Percentiles rank a stretch among this genome's conserved stretches.
These are phyloP conservation scores for Exophiala oligosperma DNA, from an alignment of 2,329 filamentous ascomycete genomes.

Conservation along the genomic window DNA sequence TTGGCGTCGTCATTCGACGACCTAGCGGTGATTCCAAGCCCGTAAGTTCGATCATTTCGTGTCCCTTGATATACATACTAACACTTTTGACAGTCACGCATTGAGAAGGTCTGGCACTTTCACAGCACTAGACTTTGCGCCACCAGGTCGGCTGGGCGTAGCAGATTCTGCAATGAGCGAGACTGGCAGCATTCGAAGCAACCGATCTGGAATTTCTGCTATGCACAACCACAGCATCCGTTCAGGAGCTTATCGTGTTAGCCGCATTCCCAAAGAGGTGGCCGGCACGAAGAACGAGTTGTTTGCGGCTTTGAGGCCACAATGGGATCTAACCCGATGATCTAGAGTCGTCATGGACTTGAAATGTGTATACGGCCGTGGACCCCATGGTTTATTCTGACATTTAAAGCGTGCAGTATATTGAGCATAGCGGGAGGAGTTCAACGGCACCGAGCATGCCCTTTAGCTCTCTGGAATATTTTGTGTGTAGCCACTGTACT, in stretches of 20 bases:
- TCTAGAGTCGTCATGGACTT: background rate
- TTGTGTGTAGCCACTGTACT: background rate
- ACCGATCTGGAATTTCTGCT: conserved; percentile 74
- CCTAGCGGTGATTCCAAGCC: conserved; percentile 79
- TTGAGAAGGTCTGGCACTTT: conserved; percentile 51
- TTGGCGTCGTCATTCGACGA: conserved; percentile 85
- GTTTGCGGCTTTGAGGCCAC: conserved; percentile 56
- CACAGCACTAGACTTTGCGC: conserved; percentile 51
- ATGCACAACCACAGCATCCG: conserved; percentile 71
- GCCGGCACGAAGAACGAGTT: conserved; percentile 76
- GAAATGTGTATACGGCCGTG: background rate
- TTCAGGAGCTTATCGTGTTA: conserved; percentile 80
- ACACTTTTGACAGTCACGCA: conserved; percentile 39
- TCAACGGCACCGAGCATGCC: background rate
- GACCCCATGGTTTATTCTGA: background rate
- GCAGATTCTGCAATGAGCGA: conserved; percentile 42
- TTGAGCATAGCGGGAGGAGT: conserved; percentile 23
- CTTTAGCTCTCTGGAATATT: background rate
- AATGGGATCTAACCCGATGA: conserved; percentile 50
- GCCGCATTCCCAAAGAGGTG: conserved; percentile 75
- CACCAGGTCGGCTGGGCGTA: conserved; percentile 48
- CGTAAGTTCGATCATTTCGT: conserved; percentile 61
- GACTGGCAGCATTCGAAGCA: conserved; percentile 60
- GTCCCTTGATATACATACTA: conserved; percentile 8
- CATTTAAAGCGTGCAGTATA: conserved; percentile 1